Base-by-base conservation (phyloP, 352 stramenopile genomes). In the Phytophthora tentaculata region DNA sequence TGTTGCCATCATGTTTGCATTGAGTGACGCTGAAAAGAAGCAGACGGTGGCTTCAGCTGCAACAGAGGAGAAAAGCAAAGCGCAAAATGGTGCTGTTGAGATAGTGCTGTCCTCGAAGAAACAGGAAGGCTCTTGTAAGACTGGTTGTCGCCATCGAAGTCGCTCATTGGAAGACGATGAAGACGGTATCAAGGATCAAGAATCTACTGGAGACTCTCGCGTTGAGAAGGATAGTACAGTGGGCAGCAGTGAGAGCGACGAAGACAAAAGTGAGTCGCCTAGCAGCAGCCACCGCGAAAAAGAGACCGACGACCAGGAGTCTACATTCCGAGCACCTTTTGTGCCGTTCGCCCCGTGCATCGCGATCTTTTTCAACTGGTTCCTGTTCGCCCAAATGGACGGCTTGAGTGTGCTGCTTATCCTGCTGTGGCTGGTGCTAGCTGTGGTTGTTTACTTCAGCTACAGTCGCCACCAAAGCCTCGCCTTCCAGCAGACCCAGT, bases 341-440 rank as follows among this genome's bases (percentile, higher is more conserved):
- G 88, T 94, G 37, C 88, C 88, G 26, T 94, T 92, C 43, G 58
- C 85, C 19, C 88, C 86, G n/a, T 92, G 83, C 37, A 35, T 96
- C 1, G 86, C 88, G 5, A 94, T 96, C 62, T 94, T 92, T 56
- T 92, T 96, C 74, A 96, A 96, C 74, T 96, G 88, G 88, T 93
- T 94, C 45, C 62, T 96, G 23, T 92, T 95, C 47, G 82, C 84
- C 22, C 88, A 96, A 73, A 92, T 94, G 82, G 83, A 91, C 29
- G 67, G 73, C 3, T 66, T 71, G 43, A 88, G 80, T 43, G 82
- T 94, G 39, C 48, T 85, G 23, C 77, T 93, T 43, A 90, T 94
- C 47, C 24, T 74, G 20, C 47, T 90, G 1, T 96, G 86, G 86
- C 55, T 96, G 43, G 58, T 89, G 26, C 44, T 96, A 23, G 88